phyloP scores from a whole-genome alignment of 148 eudicot species.

The Simmondsia chinensis region DNA sequence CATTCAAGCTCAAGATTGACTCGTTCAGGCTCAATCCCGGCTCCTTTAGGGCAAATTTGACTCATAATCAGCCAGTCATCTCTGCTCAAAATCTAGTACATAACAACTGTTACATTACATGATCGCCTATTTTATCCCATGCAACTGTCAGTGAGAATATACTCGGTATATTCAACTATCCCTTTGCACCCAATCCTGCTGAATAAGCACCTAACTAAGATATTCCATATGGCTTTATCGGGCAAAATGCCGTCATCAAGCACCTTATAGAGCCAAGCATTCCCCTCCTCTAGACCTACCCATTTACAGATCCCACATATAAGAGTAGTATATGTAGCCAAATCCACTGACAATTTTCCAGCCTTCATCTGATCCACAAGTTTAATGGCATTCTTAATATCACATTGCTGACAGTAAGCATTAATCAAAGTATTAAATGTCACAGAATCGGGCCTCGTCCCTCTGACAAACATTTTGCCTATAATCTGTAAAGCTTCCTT shows the following conservation, averaged over 20 bases:
- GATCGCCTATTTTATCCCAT: no score
- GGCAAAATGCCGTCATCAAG: constrained; percentile 46
- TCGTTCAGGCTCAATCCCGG: no score
- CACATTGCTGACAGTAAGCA: constrained; percentile 39
- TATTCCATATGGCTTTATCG: constrained; percentile 39
- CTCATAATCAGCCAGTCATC: no score
- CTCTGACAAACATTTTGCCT: constrained; percentile 52
- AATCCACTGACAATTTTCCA: constrained; percentile 23
- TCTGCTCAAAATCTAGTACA: no score
- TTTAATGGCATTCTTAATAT: constrained; percentile 33
- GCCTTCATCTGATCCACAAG: constrained; percentile 36
- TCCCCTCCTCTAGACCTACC: constrained; percentile 30
- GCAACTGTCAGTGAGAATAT: no score
- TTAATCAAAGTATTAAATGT: constrained; percentile 54
- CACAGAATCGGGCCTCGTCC: constrained; percentile 43
- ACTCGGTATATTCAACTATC: no score
- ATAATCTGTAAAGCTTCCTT: constrained; percentile 38
- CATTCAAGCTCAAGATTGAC: no score
- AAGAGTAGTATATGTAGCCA: constrained; percentile 53
- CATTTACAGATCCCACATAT: constrained; percentile 39
- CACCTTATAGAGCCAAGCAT: constrained; percentile 42
- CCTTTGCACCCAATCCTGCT: constrained; percentile 29
- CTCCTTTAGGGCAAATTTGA: no score
- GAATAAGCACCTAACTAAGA: constrained; percentile 36
- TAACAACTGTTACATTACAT: no score